Base-by-base conservation (phyloP, 2,329 filamentous ascomycete species). In the Teratosphaeria viscida region DNA sequence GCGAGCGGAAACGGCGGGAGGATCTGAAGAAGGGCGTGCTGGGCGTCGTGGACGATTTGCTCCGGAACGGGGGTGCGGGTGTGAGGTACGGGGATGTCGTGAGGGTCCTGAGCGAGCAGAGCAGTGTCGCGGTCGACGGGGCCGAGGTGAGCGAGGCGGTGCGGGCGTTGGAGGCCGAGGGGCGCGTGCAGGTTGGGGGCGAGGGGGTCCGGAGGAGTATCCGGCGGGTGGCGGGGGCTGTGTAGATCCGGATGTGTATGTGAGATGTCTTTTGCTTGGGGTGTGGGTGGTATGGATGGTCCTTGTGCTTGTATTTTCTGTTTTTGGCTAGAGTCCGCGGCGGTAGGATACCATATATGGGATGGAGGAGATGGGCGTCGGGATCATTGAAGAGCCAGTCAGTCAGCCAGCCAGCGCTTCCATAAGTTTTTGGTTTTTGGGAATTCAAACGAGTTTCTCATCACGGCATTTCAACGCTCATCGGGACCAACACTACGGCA, bases 191-290 rank as follows among this genome's bases (percentile, higher is more conserved):
- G 75, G 79, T 97, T 19, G 80, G 82, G 37, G 94, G 94, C 0
- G 92, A 97, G 67, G 94, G 94, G 3, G 82, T 87, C 19, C 85
- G 92, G 75, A 89, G 86, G 76, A 89, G 78, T 64, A 86, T 99
- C 56, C 84, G 92, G 69, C 84, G 91, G 67, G 83, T 95, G 53
- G 89, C 79, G 23, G 82, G 82, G 10, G 71, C 76, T 62, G 71
- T 56, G 7, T 56, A 56, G 32, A 32, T 32, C 10, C 7, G 27
- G 8, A 32, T 32, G 7, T 32, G 29, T 32, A 32, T 23, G 29
- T 32, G 29, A 23, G 23, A 23, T 23, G 29, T 32, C 23, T n/a
- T 23, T 19, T 19, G 19, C 19, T 49, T 23, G 8, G 43, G 8
- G 43, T 23, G 19, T 8, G 43, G 26, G n/a, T n/a, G 43, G 23